Percentiles rank a stretch among this genome's conserved stretches.
Conservation (phyloP, 768 basidiomycete genomes). For the Tubosaeta sp. region DNA sequence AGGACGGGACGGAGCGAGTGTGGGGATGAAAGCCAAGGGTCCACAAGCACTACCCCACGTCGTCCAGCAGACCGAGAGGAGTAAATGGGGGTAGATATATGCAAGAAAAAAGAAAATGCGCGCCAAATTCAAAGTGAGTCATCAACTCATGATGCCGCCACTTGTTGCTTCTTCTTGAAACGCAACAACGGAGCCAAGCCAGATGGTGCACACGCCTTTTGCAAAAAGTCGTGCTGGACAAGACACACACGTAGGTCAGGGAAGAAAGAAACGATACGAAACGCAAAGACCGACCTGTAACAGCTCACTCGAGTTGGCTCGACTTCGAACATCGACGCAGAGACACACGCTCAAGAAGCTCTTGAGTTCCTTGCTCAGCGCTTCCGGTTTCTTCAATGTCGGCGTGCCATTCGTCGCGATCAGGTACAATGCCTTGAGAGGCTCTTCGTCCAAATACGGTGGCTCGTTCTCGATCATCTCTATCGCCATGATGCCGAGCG, state of each 20-base stretch:
- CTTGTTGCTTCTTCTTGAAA: conserved; percentile 65
- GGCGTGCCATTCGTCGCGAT: conserved; percentile 99
- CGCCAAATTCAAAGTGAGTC: background rate
- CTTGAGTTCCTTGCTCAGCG: conserved; percentile 88
- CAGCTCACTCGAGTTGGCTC: conserved; percentile 85
- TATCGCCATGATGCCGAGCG: conserved; percentile 96
- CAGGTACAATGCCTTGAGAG: conserved; percentile 88
- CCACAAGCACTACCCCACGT: background rate
- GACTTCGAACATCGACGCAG: conserved; percentile 92
- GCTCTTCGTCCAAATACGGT: conserved; percentile 93
- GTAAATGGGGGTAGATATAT: conserved; percentile 14
- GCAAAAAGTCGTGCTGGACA: conserved; percentile 86
- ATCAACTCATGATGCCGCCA: conserved; percentile 31
- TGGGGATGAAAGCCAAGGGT: background rate
- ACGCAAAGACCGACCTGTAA: conserved; percentile 56
- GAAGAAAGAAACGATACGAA: background rate
- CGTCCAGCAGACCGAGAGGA: conserved; percentile 1
- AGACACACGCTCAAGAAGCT: conserved; percentile 96
- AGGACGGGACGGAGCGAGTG: background rate
- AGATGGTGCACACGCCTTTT: conserved; percentile 77
- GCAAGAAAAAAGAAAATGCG: conserved; percentile 8
- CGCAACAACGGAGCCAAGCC: conserved; percentile 84
- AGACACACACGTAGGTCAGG: background rate
- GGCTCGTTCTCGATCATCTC: conserved; percentile 99
- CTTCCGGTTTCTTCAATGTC: conserved; percentile 94